Percentiles rank a stretch among this genome's conserved stretches.
phyloP scores from a whole-genome alignment of 225 moss, liverwort and hornwort species.

The Marchantia paleacea region DNA sequence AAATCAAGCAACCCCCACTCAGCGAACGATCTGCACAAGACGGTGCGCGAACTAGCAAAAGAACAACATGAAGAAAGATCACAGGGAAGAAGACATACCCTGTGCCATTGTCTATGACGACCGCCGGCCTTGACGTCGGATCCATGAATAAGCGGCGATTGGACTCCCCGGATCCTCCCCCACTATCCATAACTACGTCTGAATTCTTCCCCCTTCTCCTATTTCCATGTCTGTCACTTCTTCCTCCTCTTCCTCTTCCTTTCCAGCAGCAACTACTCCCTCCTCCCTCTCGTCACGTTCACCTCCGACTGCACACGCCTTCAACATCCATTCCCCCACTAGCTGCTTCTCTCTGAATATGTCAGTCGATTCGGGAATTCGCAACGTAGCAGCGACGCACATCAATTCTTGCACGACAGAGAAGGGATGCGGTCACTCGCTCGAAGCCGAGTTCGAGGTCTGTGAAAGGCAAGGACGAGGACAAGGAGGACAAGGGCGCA shows the following conservation, averaged over 20 bases:
- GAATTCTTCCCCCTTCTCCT: neutral
- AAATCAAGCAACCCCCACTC: neutral
- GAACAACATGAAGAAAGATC: neutral
- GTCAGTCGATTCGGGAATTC: no score
- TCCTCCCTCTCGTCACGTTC: neutral
- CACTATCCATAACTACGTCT: neutral
- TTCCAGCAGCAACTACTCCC: neutral
- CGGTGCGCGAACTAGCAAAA: neutral
- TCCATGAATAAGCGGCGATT: conserved; percentile 42
- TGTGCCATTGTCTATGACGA: conserved; percentile 92
- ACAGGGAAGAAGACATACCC: conserved; percentile 44
- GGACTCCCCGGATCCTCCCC: conserved; percentile 3
- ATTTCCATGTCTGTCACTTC: conserved; percentile 6
- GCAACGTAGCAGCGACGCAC: no score
- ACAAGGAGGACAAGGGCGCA: no score
- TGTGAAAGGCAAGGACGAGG: no score
- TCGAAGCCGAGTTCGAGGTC: no score
- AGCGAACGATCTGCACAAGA: neutral
- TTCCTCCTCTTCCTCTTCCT: neutral
- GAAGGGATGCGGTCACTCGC: no score
- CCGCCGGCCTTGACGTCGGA: conserved; percentile 74
- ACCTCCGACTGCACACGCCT: no score
- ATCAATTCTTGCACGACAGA: no score
- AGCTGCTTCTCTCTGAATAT: no score
- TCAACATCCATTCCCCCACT: no score